Evolutionary conservation across 2,329 filamentous ascomycete species (phyloP).

Genomic region (Talaromyces marneffei): DNA sequence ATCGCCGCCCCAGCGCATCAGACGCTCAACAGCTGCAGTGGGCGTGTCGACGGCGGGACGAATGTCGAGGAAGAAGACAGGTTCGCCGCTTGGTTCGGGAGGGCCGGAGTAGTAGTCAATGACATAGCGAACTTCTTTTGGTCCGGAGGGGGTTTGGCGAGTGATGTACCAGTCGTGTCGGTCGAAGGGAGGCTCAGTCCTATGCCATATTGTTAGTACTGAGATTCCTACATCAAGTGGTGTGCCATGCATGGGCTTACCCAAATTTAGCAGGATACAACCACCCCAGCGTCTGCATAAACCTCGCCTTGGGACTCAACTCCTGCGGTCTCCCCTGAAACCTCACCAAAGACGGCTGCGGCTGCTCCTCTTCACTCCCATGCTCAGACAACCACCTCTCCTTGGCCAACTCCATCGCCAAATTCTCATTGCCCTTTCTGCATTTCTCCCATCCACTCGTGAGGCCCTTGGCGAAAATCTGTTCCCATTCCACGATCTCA

Average conservation of each 20-base stretch:
- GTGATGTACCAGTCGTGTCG: constrained; percentile 95
- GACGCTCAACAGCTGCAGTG: constrained; percentile 69
- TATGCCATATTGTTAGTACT: constrained; percentile 27
- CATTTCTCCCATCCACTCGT: constrained; percentile 67
- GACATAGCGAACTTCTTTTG: constrained; percentile 81
- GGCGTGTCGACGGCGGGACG: constrained; percentile 81
- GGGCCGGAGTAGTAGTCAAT: constrained; percentile 93
- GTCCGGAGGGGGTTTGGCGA: constrained; percentile 59
- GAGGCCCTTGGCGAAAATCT: constrained; percentile 71
- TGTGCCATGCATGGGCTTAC: constrained; percentile 47
- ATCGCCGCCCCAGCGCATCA: constrained; percentile 85
- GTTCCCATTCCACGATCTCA: constrained; percentile 92
- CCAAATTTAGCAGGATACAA: constrained; percentile 73
- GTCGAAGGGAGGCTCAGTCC: constrained; percentile 83
- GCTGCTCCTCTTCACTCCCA: constrained; percentile 23
- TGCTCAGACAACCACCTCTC: constrained; percentile 37
- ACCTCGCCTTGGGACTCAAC: constrained; percentile 81
- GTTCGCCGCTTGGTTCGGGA: constrained; percentile 76
- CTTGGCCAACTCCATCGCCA: constrained; percentile 50
- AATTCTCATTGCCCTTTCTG: constrained; percentile 64
- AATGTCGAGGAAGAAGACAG: constrained; percentile 93
- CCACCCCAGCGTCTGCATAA: constrained; percentile 73
- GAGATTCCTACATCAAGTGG: neutral
- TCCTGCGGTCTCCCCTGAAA: constrained; percentile 89
- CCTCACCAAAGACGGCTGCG: constrained; percentile 65